Conservation (phyloP, 192 early-diverging fungal species). For the Coemansia sp. region DNA sequence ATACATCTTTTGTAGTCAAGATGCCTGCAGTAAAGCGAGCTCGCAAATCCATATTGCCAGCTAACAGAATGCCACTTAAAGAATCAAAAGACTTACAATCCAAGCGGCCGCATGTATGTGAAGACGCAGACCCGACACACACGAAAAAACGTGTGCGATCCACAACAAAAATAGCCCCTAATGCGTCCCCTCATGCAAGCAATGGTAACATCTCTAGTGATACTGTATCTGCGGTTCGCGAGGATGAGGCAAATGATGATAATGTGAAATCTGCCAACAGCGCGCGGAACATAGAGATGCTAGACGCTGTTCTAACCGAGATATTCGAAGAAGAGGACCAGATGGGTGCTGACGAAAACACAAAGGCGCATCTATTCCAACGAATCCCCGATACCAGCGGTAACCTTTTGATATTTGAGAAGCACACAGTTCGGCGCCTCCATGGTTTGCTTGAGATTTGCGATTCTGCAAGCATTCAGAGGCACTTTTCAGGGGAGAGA, state of each 20-base stretch:
- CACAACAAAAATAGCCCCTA: background rate
- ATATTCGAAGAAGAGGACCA: conserved; percentile 40
- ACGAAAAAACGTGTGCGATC: background rate
- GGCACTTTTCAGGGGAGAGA: conserved; percentile 15
- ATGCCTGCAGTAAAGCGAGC: background rate
- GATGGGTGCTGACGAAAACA: conserved; percentile 3
- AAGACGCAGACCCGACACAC: background rate
- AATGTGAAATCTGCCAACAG: background rate
- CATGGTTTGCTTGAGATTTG: conserved; percentile 21
- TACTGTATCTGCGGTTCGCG: background rate
- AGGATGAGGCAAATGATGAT: background rate
- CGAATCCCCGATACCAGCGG: conserved; percentile 1
- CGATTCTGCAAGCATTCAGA: conserved; percentile 11
- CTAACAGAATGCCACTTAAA: background rate
- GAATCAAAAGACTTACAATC: background rate
- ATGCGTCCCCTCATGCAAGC: background rate
- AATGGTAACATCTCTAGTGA: background rate
- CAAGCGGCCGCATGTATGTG: background rate
- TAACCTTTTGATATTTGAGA: conserved; percentile 13
- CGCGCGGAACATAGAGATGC: conserved; percentile 1
- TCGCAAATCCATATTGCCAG: background rate
- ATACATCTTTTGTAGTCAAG: background rate
- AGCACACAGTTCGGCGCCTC: conserved; percentile 25
- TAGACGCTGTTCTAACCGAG: conserved; percentile 31
- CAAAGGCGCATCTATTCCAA: conserved; percentile 6